Evolutionary conservation across 306 rosid genomes (phyloP), one percentile per base, ranked within the genome.

Genomic region (Dalbergia oliveri): DNA sequence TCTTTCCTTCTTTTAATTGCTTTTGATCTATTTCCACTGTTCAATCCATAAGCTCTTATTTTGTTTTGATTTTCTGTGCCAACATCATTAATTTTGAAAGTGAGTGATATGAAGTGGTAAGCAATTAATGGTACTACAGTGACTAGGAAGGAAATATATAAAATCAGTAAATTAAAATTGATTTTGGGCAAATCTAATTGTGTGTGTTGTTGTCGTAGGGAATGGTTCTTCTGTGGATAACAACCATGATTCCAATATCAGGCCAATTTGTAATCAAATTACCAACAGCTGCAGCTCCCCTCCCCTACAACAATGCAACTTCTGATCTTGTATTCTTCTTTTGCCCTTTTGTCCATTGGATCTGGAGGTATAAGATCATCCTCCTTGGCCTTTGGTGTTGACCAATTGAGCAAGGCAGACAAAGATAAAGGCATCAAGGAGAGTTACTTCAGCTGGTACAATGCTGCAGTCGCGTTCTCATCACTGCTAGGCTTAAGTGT

Each of bases 211-310:
- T 50, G 62, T 47, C 49, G 10, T 56, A 81, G 85, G 85, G 85
- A 21, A 75, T 81, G 81, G 8, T 66, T 44, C 76, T 88, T 45
- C 56, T 88, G 11, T 88, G 91, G 89, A 70, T 45, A 75, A 85
- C 91, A 21, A 66, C 89, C 35, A 49, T 83, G 78, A 72, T 88
- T 26, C 84, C 87, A 57, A 4, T 16, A 53, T 33, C 76, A 74
- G 79, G 45, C 76, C 80, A 65, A 15, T 44, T 16, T 81, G 80
- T 58, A 13, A 66, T 56, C 70, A 81, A 73, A 9, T 74, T 19
- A 16, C 76, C 37, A 47, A 74, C 11, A 67, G 15, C 45, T 74
- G 80, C 50, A 67, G 18, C 65, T 59, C 80, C 9, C 70, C 57
- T 59, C 80, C 6, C 75, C 80, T 4, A 19, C 72, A 67, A 59